Conservation (phyloP, 2,329 filamentous ascomycete genomes). For the Emmonsiellopsis sp. region DNA sequence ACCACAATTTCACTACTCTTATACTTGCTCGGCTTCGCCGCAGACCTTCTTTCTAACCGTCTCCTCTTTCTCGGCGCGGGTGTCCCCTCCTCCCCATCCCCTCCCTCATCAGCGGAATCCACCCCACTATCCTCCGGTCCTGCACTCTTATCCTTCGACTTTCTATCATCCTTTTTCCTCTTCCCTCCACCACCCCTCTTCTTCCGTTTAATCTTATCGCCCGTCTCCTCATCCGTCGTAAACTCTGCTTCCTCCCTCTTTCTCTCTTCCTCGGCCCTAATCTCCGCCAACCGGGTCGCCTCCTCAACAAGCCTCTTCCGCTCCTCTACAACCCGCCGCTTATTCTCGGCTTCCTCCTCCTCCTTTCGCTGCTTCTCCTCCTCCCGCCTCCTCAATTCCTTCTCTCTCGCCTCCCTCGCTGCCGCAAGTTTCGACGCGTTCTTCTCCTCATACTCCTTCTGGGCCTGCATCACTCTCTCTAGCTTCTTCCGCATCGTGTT, state of each 20-base stretch:
- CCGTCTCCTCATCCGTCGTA: slow-evolving; percentile 73
- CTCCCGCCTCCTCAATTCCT: slow-evolving; percentile 67
- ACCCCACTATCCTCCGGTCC: slow-evolving; percentile 15
- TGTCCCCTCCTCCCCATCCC: slow-evolving; percentile 13
- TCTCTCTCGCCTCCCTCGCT: slow-evolving; percentile 69
- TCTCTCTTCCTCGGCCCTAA: slow-evolving; percentile 61
- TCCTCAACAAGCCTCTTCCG: slow-evolving; percentile 69
- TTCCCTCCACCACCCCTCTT: slow-evolving; percentile 44
- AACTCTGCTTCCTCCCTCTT: slow-evolving; percentile 63
- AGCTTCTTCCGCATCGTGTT: slow-evolving; percentile 92
- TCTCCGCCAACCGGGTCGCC: slow-evolving; percentile 62
- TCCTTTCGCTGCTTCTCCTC: slow-evolving; percentile 61
- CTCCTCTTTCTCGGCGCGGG: slow-evolving; percentile 48
- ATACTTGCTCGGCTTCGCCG: slow-evolving; percentile 51
- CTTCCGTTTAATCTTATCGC: slow-evolving; percentile 71
- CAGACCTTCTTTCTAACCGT: slow-evolving; percentile 46
- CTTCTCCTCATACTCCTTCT: slow-evolving; percentile 85
- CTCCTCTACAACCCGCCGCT: slow-evolving; percentile 77
- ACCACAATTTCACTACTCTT: slow-evolving; percentile 80
- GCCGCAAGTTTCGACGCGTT: slow-evolving; percentile 81
- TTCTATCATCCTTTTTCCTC: slow-evolving; percentile 52
- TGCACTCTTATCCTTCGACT: slow-evolving; percentile 25
- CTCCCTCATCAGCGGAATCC: slow-evolving; percentile 10
- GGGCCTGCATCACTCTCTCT: slow-evolving; percentile 70
- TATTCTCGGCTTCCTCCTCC: slow-evolving; percentile 63